These are phyloP conservation scores for Aspergillus glaucus DNA, from an alignment of 2,329 filamentous ascomycete species.

Conservation along the genomic window DNA sequence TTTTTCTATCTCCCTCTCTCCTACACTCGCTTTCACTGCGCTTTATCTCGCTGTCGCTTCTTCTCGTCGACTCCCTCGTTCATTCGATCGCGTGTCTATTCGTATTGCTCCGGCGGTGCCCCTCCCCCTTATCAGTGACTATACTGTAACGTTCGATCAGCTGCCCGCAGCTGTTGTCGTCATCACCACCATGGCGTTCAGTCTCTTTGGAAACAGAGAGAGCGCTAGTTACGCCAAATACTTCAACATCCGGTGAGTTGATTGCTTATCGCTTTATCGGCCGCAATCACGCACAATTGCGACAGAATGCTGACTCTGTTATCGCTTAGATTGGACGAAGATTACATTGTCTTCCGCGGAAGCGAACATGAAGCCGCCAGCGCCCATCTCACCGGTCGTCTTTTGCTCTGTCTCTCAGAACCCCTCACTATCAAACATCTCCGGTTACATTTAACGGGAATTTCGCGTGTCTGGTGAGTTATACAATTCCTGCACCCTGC, in stretches of 20 bases:
- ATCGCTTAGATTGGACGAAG: constrained; percentile 61
- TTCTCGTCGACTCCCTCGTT: not conserved
- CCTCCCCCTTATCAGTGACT: too few species aligned
- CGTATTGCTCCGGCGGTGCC: too few species aligned
- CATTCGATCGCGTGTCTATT: not conserved
- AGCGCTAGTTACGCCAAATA: constrained; percentile 43
- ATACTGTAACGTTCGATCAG: constrained; percentile 5
- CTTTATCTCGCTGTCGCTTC: not conserved
- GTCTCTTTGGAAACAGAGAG: constrained; percentile 38
- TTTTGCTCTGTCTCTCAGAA: constrained; percentile 67
- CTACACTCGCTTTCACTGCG: not conserved
- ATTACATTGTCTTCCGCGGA: constrained; percentile 73
- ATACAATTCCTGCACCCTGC: not conserved
- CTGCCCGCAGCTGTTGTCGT: constrained; percentile 15
- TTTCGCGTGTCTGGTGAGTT: constrained; percentile 61
- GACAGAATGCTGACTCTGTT: not conserved
- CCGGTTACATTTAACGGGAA: constrained; percentile 64
- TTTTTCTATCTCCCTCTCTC: not conserved
- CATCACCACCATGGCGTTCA: constrained; percentile 37
- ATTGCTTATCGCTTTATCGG: not conserved
- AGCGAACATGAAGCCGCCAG: constrained; percentile 68
- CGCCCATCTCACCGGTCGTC: constrained; percentile 64
- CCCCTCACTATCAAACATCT: constrained; percentile 67
- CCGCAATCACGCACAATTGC: not conserved
- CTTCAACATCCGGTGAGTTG: constrained; percentile 45